Evolutionary conservation across 805 yeast genomes (phyloP).

Genomic region (Teunomyces panamensis): DNA sequence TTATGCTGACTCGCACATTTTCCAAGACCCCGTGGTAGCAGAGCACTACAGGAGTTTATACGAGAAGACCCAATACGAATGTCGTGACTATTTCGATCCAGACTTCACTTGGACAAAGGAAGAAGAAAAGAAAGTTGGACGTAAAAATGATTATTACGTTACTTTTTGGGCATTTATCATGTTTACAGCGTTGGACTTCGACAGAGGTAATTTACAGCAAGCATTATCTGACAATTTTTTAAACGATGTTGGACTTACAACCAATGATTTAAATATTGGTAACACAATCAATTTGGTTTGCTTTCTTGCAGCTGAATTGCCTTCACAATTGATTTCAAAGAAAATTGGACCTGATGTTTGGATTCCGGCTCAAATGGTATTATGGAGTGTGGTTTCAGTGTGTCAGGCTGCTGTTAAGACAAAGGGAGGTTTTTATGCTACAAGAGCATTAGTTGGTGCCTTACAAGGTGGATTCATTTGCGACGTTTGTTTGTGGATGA

Average conservation of each 20-base stretch:
- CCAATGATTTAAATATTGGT: conserved; percentile 59
- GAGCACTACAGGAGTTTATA: conserved; percentile 28
- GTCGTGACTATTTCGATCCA: conserved; percentile 33
- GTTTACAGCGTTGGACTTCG: conserved; percentile 24
- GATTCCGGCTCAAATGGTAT: conserved; percentile 23
- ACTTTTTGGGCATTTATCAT: conserved; percentile 52
- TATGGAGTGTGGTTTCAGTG: conserved; percentile 25
- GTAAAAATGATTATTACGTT: conserved; percentile 56
- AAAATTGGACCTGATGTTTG: conserved; percentile 51
- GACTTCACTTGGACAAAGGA: conserved; percentile 29
- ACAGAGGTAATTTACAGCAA: conserved; percentile 22
- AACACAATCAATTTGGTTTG: conserved; percentile 51
- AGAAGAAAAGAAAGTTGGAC: conserved; percentile 36
- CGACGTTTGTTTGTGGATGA: conserved; percentile 29
- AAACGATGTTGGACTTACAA: conserved; percentile 42
- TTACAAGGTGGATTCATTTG: conserved; percentile 37
- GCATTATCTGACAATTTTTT: conserved; percentile 23
- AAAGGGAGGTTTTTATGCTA: conserved; percentile 22
- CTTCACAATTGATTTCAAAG: conserved; percentile 65
- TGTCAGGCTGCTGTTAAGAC: conserved; percentile 24
- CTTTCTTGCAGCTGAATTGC: conserved; percentile 58
- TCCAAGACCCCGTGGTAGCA: conserved; percentile 33
- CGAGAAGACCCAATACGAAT: conserved; percentile 32
- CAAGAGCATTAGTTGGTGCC: conserved; percentile 29
- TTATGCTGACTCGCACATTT: conserved; percentile 17